phyloP scores from a whole-genome alignment of 768 basidiomycete genomes.

The Termitomyces sp. region DNA sequence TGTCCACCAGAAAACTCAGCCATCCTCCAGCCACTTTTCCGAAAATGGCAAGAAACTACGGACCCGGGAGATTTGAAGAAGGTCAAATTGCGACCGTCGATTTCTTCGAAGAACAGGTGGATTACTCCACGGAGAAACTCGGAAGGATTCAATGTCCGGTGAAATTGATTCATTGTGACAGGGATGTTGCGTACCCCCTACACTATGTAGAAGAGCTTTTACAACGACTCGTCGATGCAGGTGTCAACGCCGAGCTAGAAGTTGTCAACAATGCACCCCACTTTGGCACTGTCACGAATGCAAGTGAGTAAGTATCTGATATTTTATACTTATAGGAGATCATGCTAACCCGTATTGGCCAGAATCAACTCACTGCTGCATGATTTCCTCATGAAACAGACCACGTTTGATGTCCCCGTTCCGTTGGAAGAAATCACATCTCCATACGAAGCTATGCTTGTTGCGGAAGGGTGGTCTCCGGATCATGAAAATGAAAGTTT shows the following conservation, averaged over 20 bases:
- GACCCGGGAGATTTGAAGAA: constrained; percentile 21
- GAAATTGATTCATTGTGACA: constrained; percentile 25
- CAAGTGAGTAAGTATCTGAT: constrained; percentile 18
- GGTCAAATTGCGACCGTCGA: constrained; percentile 25
- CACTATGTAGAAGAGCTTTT: constrained; percentile 20
- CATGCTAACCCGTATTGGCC: neutral
- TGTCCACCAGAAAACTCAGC: constrained; percentile 14
- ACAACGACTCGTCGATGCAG: constrained; percentile 18
- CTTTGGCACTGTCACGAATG: constrained; percentile 29
- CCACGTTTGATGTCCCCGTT: constrained; percentile 16
- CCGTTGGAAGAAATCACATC: constrained; percentile 19
- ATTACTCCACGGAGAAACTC: constrained; percentile 17
- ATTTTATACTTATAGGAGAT: neutral
- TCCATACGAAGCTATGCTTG: constrained; percentile 22
- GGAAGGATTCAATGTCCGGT: constrained; percentile 24
- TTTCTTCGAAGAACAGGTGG: constrained; percentile 23
- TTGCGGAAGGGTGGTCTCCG: constrained; percentile 17
- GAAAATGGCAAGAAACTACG: constrained; percentile 19
- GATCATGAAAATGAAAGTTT: constrained; percentile 13
- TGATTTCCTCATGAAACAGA: constrained; percentile 23
- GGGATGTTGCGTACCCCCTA: constrained; percentile 30
- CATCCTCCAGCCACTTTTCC: constrained; percentile 14
- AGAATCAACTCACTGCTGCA: constrained; percentile 25
- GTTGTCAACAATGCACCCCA: constrained; percentile 26
- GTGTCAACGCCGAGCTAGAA: constrained; percentile 20